phyloP scores from a whole-genome alignment of 306 rosid species.

The Crataegus laevigata region DNA sequence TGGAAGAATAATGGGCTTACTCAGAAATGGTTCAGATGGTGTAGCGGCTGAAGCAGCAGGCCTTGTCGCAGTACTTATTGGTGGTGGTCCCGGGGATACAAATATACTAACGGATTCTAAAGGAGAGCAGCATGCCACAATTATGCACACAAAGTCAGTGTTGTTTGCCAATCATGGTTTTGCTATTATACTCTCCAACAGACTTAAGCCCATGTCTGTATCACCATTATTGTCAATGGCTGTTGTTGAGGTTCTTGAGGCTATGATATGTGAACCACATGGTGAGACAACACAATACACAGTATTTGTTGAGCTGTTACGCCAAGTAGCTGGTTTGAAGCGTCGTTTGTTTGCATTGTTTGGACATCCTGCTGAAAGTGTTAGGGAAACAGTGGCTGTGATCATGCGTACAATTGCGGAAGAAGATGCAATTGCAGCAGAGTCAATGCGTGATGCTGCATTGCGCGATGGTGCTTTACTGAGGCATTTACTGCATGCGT shows the following conservation, averaged over 20 bases:
- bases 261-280: constrained; percentile 96
- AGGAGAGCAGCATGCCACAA: constrained; percentile 94
- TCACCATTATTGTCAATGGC: constrained; percentile 94
- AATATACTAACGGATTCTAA: constrained; percentile 61
- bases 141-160: constrained; percentile 96
- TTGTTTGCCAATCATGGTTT: constrained; percentile 76
- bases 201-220: constrained; percentile 87
- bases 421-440: constrained; percentile 99
- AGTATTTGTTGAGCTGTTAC: constrained; percentile 91
- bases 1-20: constrained; percentile 97
- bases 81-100: constrained; percentile 93
- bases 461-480: constrained; percentile 95
- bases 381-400: constrained; percentile 91
- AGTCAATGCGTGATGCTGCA: constrained; percentile 99
- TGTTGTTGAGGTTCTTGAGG: constrained; percentile 95
- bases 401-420: constrained; percentile 98
- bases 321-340: constrained; percentile 97
- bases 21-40: constrained; percentile 96
- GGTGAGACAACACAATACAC: constrained; percentile 93
- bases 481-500: constrained; percentile 85
- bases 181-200: constrained; percentile 74
- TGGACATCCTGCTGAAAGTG: constrained; percentile 99
- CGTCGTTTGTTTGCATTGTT: constrained; percentile 95
- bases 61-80: constrained; percentile 88
- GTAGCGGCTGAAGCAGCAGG: constrained; percentile 96